phyloP scores from a whole-genome alignment of 495 filamentous ascomycete species.

The Parmelia sp. region DNA sequence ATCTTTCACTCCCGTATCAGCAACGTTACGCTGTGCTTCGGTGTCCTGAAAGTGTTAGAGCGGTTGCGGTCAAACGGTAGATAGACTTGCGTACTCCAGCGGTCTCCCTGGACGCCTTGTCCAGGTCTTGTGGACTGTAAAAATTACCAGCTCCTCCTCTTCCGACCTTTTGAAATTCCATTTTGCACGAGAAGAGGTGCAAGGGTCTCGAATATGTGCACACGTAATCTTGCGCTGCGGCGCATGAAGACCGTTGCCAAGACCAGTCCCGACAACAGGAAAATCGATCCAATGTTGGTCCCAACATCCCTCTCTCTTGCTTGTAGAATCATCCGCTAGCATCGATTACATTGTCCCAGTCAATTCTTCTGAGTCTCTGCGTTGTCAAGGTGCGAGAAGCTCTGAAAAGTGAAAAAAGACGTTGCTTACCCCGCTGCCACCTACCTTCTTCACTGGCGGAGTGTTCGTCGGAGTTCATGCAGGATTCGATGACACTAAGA shows the following conservation, averaged over 20 bases:
- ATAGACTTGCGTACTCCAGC: constrained; percentile 6
- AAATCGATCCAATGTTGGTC: neutral
- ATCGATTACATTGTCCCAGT: neutral
- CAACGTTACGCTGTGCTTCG: constrained; percentile 20
- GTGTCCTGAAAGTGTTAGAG: constrained; percentile 18
- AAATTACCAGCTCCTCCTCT: constrained; percentile 29
- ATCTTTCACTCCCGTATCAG: neutral
- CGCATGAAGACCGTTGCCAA: neutral
- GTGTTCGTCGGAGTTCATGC: neutral
- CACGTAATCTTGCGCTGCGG: neutral
- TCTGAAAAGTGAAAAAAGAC: neutral
- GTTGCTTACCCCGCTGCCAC: neutral
- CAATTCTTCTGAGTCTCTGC: neutral
- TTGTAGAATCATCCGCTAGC: neutral
- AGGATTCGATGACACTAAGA: constrained; percentile 4
- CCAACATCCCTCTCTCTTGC: neutral
- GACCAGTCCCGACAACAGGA: neutral
- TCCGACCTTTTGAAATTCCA: constrained; percentile 25
- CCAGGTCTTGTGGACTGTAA: constrained; percentile 24
- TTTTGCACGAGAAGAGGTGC: neutral
- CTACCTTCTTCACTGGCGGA: constrained; percentile 7
- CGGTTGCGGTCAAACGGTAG: neutral
- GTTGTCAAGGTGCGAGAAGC: neutral
- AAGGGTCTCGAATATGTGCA: neutral
- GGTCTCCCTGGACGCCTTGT: constrained; percentile 11